These are phyloP conservation scores for Diplogelasinospora grovesii DNA, from an alignment of 495 filamentous ascomycete species.

Conservation along the genomic window DNA sequence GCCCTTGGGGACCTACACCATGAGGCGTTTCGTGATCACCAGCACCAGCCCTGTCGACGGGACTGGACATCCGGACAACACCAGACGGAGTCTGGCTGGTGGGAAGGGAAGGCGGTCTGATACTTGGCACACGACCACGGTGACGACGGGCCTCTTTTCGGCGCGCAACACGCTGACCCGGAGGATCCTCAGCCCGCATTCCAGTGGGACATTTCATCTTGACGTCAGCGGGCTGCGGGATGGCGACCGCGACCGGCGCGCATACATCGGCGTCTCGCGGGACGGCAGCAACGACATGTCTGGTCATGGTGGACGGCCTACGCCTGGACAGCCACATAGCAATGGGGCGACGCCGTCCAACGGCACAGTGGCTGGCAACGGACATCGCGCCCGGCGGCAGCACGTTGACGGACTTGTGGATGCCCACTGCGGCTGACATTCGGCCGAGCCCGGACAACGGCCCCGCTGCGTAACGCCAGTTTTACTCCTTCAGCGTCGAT, in stretches of 20 bases:
- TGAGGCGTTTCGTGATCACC: slow-evolving; percentile 27
- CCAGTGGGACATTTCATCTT: slow-evolving; percentile 40
- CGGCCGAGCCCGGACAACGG: slow-evolving; percentile 19
- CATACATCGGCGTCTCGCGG: slow-evolving; percentile 43
- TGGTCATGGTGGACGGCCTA: slow-evolving; percentile 25
- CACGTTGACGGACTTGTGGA: slow-evolving; percentile 32
- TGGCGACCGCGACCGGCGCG: slow-evolving; percentile 47
- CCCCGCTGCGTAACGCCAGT: slow-evolving; percentile 23
- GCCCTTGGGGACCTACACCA: slow-evolving; percentile 43
- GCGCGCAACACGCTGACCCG: slow-evolving; percentile 53
- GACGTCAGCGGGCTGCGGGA: slow-evolving; percentile 40
- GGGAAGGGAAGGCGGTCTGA: slow-evolving; percentile 24
- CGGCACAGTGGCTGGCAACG: slow-evolving; percentile 31
- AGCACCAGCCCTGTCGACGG: slow-evolving; percentile 38
- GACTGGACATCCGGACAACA: slow-evolving; percentile 57
- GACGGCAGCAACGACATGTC: slow-evolving; percentile 11
- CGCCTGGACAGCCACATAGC: slow-evolving; percentile 17
- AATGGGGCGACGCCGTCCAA: slow-evolving; percentile 38
- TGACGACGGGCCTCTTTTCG: slow-evolving; percentile 45
- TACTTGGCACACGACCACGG: slow-evolving; percentile 43
- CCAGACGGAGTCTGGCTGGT: slow-evolving; percentile 19
- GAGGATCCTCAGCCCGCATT: slow-evolving; percentile 43
- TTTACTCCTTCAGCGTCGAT: slow-evolving; percentile 51
- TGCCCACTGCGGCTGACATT: slow-evolving; percentile 38
- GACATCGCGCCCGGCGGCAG: slow-evolving; percentile 11